Base-by-base conservation (phyloP, 345 rosid genomes). In the Corchorus olitorius region DNA sequence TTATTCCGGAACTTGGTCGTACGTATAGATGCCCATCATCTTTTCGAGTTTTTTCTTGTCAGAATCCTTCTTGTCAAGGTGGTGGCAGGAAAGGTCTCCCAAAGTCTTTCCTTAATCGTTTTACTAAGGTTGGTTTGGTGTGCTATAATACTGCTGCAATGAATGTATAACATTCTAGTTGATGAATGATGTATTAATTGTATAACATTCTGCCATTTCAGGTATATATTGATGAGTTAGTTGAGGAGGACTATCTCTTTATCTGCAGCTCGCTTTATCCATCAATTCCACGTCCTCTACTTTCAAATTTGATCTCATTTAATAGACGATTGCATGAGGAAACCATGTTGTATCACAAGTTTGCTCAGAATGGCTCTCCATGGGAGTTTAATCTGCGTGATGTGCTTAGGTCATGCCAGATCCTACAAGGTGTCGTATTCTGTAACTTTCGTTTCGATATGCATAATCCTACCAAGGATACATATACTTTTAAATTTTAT, bases 351-450 rank as follows among this genome's bases (percentile, higher is more conserved):
- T 15, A 84, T 79, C 86, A 65, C 74, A 93, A 89, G 75, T 95
- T 93, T 69, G 99, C 85, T 65, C 97, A 90, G 37, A 88, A 88
- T 89, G 99, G 99, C 70, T 88, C 97, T 33, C 99, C 99, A 22
- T 95, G 99, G 99, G 99, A 95, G 85, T 95, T 95, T 80, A 95
- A 95, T 84, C 83, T 95, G 83, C 98, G 98, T 54, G 99, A 95
- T 81, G 93, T 95, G 75, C 86, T 88, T 52, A 85, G 99, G 78
- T 95, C 99, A 22, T 95, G 98, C 79, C 88, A 93, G 80, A 84
- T 95, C 56, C 81, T 92, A 68, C 81, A 86, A 92, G 96, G 99
- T 93, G 60, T 8, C 69, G 17, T 65, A 14, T 12, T 54, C 1
- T 8, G 13, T 64, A 11, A 15, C 50, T 41, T 35, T 35, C 49